Conservation (phyloP, 73 alveolate species). For the Tetrahymena malaccensis region DNA sequence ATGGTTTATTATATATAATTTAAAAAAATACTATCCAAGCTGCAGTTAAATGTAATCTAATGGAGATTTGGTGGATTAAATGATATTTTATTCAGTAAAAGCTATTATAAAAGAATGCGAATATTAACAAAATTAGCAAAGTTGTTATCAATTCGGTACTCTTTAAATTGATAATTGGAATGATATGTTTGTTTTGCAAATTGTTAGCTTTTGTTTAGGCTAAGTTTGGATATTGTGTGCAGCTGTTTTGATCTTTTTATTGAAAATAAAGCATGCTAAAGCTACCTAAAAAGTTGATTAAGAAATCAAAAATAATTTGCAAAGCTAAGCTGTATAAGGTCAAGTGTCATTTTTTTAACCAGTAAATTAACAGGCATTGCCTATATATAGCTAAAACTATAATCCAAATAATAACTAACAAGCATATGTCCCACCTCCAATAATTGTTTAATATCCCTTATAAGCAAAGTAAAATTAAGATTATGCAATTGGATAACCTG, state of each 20-base stretch:
- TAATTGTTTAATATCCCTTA: background rate
- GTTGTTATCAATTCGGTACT: background rate
- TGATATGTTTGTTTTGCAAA: background rate
- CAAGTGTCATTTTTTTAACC: background rate
- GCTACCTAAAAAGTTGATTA: background rate
- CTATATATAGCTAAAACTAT: background rate
- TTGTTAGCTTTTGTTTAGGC: background rate
- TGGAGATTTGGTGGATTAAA: background rate
- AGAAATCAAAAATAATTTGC: background rate
- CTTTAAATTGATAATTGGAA: background rate
- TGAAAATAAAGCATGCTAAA: background rate
- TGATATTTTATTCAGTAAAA: background rate
- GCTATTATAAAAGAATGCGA: background rate
- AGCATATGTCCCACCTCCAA: background rate
- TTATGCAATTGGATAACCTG: no score
- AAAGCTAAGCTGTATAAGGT: no score
- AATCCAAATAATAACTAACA: background rate
- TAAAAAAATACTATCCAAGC: background rate
- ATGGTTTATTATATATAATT: no score
- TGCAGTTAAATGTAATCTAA: background rate
- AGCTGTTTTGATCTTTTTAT: no score
- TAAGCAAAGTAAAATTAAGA: background rate
- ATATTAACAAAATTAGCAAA: no score
- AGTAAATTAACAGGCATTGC: background rate
- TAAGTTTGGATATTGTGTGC: background rate